Conservation (phyloP, 2,329 filamentous ascomycete species). For the Trichothecium sympodiale region DNA sequence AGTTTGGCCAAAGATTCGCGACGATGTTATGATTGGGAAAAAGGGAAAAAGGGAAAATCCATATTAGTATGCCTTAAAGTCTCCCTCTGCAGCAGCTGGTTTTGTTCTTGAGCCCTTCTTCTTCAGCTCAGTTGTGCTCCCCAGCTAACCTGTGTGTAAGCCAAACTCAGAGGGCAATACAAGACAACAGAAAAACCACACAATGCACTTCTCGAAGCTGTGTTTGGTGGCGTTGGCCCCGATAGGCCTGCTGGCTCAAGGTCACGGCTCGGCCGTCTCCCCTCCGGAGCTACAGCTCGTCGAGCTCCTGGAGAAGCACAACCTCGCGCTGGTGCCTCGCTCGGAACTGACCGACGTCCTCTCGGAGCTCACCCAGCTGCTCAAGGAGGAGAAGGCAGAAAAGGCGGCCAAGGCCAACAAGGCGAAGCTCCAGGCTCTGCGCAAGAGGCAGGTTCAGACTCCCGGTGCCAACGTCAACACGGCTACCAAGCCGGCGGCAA, state of each 20-base stretch:
- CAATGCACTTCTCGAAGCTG: conserved; percentile 25
- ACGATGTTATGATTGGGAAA: no score
- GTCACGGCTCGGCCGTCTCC: conserved; percentile 11
- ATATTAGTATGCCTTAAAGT: no score
- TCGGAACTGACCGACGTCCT: conserved; percentile 31
- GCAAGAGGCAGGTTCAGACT: background rate
- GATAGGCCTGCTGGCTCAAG: conserved; percentile 18
- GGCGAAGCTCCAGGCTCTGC: conserved; percentile 5
- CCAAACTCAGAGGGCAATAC: no score
- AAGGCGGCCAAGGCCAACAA: conserved; percentile 6
- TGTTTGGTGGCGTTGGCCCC: conserved; percentile 22
- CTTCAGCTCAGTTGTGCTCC: no score
- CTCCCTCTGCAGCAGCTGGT: no score
- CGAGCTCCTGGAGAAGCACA: conserved; percentile 28
- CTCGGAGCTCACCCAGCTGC: conserved; percentile 28
- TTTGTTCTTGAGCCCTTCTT: no score
- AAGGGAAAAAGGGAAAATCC: no score
- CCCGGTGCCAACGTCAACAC: conserved; percentile 1
- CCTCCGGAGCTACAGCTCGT: conserved; percentile 25
- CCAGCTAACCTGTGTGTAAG: no score
- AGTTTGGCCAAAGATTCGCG: no score
- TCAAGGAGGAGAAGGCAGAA: conserved; percentile 18
- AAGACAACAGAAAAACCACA: conserved; percentile 1
- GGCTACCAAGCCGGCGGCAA: background rate
- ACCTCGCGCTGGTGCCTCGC: conserved; percentile 29